Evolutionary conservation across 2,329 filamentous ascomycete species (phyloP), one percentile per base, ranked within the genome.

Genomic region (Xylaria sp.): DNA sequence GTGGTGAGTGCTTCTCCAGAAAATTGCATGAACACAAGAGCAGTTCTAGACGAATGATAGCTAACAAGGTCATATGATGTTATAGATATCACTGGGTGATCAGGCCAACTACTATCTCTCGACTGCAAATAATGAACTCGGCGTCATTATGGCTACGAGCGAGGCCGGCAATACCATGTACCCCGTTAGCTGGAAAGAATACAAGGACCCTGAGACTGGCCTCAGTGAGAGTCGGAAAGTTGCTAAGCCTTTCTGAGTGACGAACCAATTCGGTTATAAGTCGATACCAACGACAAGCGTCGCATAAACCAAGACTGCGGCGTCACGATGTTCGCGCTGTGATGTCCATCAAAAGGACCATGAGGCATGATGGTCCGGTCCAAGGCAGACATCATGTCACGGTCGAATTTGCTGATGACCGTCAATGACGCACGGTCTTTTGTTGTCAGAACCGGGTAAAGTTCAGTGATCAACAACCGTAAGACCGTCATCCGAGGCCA

Each of bases 101-200:
- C 94, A 98, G 82, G 90, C 92, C 60, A 97, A 93, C 76, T 99
- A 98, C 80, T 99, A 98, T 80, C 86, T 97, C n/a, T 92, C 91
- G 31, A 99, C 96, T 1, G 94, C 94, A 33, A 89, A 89, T 74
- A 98, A 99, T 80, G 92, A 97, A 79, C 85, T 97, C 49, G 96
- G 96, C 2, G 95, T 98, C 67, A 92, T 99, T 48, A 93, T 98
- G 90, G 96, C 95, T 10, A 91, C 89, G 74, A 97, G 94, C 78
- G 94, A 97, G 79, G 88, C 88, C 2, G 94, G 94, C 0, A 95
- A 97, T 81, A 88, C 92, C 75, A 97, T 98, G 94, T 92, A 92
- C 76, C 95, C 96, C 1, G 88, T 97, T 64, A 97, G 91, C 81
- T 99, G 96, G 96, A 97, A 91, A 83, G 95, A 98, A 82, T 97